Evolutionary conservation across 257 asterid species (phyloP).

Genomic region (Solanum sparsipilum): DNA sequence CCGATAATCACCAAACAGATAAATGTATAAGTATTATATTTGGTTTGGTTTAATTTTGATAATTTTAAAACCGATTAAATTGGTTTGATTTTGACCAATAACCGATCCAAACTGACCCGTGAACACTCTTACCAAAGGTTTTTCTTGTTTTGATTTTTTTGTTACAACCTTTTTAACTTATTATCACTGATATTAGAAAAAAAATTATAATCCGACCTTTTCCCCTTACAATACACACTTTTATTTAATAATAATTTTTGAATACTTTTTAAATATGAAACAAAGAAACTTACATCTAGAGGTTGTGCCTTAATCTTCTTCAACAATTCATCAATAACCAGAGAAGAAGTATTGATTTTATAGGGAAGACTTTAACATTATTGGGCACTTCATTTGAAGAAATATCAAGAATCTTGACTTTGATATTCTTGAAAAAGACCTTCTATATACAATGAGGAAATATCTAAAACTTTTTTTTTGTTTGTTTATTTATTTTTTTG

Average conservation of each 20-base stretch:
- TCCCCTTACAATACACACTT: background rate
- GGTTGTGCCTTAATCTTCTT: background rate
- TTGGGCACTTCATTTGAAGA: background rate
- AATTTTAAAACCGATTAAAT: no score
- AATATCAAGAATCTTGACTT: background rate
- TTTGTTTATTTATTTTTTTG: background rate
- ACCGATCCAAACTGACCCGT: no score
- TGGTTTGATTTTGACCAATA: no score
- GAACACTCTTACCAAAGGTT: background rate
- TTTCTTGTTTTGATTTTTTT: background rate
- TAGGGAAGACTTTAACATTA: background rate
- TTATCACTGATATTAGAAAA: background rate
- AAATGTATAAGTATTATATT: no score
- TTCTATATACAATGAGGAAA: background rate
- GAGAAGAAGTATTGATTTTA: background rate
- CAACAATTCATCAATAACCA: background rate
- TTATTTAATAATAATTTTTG: background rate
- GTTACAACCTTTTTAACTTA: background rate
- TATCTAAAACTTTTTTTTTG: background rate
- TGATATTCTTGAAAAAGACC: background rate
- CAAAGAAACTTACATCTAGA: background rate
- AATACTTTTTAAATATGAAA: no score
- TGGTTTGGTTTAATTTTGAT: no score
- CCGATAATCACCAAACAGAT: no score
- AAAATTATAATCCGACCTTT: background rate